Percentiles rank a stretch among this genome's conserved stretches.
Evolutionary conservation across 805 yeast species (phyloP).

Genomic region (Saturnispora sekii): DNA sequence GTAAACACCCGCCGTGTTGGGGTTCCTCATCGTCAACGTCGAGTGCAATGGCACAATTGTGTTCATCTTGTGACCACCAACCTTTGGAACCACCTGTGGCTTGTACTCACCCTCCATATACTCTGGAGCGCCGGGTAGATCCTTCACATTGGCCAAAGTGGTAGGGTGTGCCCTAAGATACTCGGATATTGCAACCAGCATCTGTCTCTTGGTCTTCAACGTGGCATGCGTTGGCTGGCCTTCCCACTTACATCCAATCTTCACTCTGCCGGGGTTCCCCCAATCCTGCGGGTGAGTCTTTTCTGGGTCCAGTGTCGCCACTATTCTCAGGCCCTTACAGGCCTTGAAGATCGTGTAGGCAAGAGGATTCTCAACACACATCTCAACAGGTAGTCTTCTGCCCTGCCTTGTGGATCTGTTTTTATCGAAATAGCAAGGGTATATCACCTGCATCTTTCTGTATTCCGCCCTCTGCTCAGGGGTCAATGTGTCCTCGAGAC

Average conservation of each 20-base stretch:
- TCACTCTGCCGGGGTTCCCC: slow-evolving; percentile 95
- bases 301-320: slow-evolving; percentile 56
- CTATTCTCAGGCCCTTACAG: slow-evolving; percentile 23
- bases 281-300: slow-evolving; percentile 94
- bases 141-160: slow-evolving; percentile 49
- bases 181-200: slow-evolving; percentile 50
- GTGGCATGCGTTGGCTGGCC: slow-evolving; percentile 30
- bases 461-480: slow-evolving; percentile 53
- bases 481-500: slow-evolving; percentile 17
- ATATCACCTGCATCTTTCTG: slow-evolving; percentile 61
- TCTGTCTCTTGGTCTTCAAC: slow-evolving; percentile 51
- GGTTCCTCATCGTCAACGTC: slow-evolving; percentile 71
- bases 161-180: slow-evolving; percentile 64
- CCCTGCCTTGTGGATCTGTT: slow-evolving; percentile 71
- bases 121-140: slow-evolving; percentile 59
- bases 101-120: slow-evolving; percentile 37
- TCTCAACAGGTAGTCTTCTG: slow-evolving; percentile 59
- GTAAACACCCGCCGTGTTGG: slow-evolving; percentile 64
- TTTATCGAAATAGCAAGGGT: slow-evolving; percentile 88
- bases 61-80: slow-evolving; percentile 82
- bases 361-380: slow-evolving; percentile 78
- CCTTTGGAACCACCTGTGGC: slow-evolving; percentile 58
- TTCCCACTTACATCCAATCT: slow-evolving; percentile 52
- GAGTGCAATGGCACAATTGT: slow-evolving; percentile 84
- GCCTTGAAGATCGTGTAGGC: slow-evolving; percentile 81